phyloP scores from a whole-genome alignment of 176 grass and related monocot species.

The Alloteropsis semialata region DNA sequence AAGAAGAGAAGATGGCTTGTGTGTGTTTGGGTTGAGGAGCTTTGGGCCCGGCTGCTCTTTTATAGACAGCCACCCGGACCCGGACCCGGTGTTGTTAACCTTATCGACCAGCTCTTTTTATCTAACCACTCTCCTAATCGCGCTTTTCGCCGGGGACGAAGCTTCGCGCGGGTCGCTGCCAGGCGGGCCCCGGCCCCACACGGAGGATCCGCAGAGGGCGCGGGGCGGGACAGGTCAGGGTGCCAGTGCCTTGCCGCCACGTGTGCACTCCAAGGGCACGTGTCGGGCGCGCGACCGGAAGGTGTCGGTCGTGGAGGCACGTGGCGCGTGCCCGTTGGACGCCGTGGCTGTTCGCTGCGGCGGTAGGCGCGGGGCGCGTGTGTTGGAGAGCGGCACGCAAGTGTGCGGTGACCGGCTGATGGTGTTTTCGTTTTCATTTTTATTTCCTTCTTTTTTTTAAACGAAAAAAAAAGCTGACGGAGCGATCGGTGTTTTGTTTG shows the following conservation, averaged over 20 bases:
- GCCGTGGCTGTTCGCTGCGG: neutral
- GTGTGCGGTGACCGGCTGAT: neutral
- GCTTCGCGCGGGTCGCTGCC: neutral
- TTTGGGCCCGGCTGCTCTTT: constrained; percentile 1
- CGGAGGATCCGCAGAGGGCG: neutral
- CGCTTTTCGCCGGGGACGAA: neutral
- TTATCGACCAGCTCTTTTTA: constrained; percentile 2
- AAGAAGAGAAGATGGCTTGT: neutral
- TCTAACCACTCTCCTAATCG: constrained; percentile 8
- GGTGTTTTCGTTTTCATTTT: neutral
- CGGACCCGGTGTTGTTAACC: neutral
- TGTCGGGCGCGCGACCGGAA: neutral
- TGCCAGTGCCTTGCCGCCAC: neutral
- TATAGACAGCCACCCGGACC: no score
- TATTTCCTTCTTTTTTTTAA: neutral
- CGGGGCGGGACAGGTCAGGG: neutral
- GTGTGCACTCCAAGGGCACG: rapidly evolving
- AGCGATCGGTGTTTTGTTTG: neutral
- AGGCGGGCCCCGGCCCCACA: neutral
- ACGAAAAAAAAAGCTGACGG: no score
- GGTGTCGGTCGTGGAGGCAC: neutral
- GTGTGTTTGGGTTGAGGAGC: constrained; percentile 2
- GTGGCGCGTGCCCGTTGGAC: neutral
- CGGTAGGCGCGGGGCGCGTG: neutral
- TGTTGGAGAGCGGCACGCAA: neutral